Evolutionary conservation across 169 alveolate genomes (phyloP).

Genomic region (Toxoplasma gondii): DNA sequence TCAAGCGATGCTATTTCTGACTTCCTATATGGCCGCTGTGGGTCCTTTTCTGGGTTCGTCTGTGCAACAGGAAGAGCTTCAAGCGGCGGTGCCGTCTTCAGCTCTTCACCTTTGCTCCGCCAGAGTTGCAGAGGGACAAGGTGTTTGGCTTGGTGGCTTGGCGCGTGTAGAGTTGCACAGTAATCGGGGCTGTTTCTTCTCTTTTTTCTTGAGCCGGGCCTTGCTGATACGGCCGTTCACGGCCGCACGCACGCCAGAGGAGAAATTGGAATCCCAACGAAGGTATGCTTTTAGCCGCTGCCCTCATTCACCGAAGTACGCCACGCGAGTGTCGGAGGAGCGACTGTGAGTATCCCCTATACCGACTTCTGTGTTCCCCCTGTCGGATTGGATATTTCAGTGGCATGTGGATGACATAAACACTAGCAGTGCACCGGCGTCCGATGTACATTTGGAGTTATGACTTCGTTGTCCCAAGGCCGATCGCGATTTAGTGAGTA

Average conservation of each 20-base stretch:
- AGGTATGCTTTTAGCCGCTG: not conserved
- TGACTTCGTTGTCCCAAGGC: no score
- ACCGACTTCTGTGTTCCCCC: no score
- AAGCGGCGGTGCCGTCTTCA: slow-evolving; percentile 4
- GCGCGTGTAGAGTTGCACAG: slow-evolving; percentile 20
- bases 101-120: not conserved
- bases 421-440: no score
- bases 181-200: not conserved
- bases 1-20: no score
- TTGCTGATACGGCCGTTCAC: not conserved
- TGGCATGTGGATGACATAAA: not conserved
- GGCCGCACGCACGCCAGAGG: not conserved
- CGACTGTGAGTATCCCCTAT: no score
- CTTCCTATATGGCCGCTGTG: not conserved
- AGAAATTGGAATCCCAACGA: not conserved
- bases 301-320: not conserved
- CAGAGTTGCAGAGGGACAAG: not conserved
- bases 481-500: no score
- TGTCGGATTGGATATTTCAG: not conserved
- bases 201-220: slow-evolving; percentile 27
- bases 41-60: not conserved
- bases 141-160: slow-evolving; percentile 18
- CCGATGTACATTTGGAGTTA: no score
- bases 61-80: slow-evolving; percentile 18
- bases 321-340: not conserved